Base-by-base conservation (phyloP, 1,139 yeast species). In the Geotrichum restrictum region DNA sequence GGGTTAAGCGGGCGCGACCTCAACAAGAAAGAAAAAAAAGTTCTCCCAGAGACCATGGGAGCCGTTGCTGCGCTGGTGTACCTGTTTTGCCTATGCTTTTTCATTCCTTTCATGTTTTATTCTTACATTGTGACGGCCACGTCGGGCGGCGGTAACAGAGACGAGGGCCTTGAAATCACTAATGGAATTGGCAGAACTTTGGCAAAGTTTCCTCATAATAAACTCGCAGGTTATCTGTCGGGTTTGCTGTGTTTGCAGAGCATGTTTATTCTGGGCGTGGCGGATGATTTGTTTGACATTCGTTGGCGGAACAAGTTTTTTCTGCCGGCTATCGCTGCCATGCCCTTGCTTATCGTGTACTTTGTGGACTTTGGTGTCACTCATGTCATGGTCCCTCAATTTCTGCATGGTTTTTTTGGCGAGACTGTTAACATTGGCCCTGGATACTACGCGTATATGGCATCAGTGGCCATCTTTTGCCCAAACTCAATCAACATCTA, bases 281-380 rank as follows among this genome's bases (percentile, higher is more conserved):
- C 95, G 50, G 99, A 93, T 68, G 99, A 93, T 70, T 74, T 93
- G 62, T 93, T 93, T 65, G 98, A 93, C 69, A 83, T 93, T 57
- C 79, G 96, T 60, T 93, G 99, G 99, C 77, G 99, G 66, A 96
- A 93, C 72, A 93, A 93, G 74, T 88, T 93, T 71, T 88, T 93
- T 64, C 68, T 93, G 60, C 99, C 99, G 0, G 96, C 96, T 0
- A 81, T 94, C 53, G 96, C 97, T 0, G 83, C 96, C 0, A 82
- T 93, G 48, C 99, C 99, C 3, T 75, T 94, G 62, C 75, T 93
- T 56, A 81, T 93, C 29, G 96, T 93, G 2, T 93, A 93, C 69
- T 89, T 88, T 62, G 93, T 91, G 54, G 98, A 93, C 69, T 93
- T 88, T 68, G 95, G 96, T 58, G 89, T 88, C 43, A 93, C 99